phyloP scores from a whole-genome alignment of 169 alveolate species.

The Babesia ovis region DNA sequence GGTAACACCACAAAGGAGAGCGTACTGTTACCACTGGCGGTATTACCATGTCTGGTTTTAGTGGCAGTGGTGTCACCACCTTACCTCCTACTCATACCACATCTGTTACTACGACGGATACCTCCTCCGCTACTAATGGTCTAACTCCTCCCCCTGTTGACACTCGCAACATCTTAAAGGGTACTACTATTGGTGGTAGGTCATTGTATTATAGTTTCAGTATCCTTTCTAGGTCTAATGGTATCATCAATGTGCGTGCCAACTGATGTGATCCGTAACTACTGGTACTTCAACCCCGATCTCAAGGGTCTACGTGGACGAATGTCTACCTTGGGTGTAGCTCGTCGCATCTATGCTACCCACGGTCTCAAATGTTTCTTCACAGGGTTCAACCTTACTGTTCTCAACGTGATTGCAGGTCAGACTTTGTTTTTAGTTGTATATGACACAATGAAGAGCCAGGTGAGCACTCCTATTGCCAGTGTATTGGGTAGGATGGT shows the following conservation, averaged over 20 bases:
- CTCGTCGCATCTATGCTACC: constrained; percentile 37
- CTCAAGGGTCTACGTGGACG: constrained; percentile 15
- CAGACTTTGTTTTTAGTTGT: constrained; percentile 48
- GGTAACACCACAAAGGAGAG: not conserved
- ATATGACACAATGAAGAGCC: constrained; percentile 41
- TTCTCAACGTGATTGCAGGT: constrained; percentile 35
- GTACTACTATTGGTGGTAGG: constrained; percentile 54
- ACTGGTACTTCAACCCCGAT: constrained; percentile 64
- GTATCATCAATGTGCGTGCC: constrained; percentile 44
- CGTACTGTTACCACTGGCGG: not conserved
- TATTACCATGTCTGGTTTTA: constrained; percentile 4
- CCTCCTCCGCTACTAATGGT: too few relatives aligned
- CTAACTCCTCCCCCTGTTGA: not conserved
- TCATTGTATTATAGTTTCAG: not conserved
- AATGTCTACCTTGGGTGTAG: constrained; percentile 45
- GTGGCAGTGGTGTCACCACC: constrained; percentile 3
- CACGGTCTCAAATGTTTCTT: constrained; percentile 47
- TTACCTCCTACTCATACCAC: too few relatives aligned
- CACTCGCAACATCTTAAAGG: constrained; percentile 43
- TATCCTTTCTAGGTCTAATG: constrained; percentile 33
- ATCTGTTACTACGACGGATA: too few relatives aligned
- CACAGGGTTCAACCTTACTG: constrained; percentile 51
- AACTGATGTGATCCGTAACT: constrained; percentile 61
- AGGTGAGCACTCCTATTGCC: constrained; percentile 40
- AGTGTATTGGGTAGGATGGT: constrained; percentile 53